Evolutionary conservation across 192 early-diverging fungal species (phyloP).

Genomic region (Coemansia sp.): DNA sequence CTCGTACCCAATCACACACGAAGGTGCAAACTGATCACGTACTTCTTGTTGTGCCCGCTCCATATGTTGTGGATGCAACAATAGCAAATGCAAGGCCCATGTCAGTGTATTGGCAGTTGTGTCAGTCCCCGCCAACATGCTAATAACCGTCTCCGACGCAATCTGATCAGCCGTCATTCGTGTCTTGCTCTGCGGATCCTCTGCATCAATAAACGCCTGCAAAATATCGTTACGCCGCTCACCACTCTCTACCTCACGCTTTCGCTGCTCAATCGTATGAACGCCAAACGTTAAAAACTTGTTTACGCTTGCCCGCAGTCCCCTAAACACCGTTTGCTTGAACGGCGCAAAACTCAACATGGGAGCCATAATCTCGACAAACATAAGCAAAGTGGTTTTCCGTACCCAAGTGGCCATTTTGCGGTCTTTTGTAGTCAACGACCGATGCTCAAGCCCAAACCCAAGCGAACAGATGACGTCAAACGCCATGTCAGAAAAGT

Average conservation of each 20-base stretch:
- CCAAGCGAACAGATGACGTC: slow-evolving; percentile 44
- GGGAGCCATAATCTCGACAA: slow-evolving; percentile 25
- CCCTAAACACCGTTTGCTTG: slow-evolving; percentile 5
- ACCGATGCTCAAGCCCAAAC: slow-evolving; percentile 35
- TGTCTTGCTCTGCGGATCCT: slow-evolving; percentile 33
- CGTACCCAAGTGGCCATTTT: slow-evolving; percentile 34
- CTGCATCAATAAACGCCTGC: slow-evolving; percentile 46
- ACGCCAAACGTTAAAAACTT: slow-evolving; percentile 25
- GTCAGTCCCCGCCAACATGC: slow-evolving; percentile 41
- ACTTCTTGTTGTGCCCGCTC: slow-evolving; percentile 15
- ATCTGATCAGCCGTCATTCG: slow-evolving; percentile 37
- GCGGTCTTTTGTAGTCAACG: slow-evolving; percentile 35
- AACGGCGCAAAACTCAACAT: slow-evolving; percentile 22
- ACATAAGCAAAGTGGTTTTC: slow-evolving; percentile 27
- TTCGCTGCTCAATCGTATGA: slow-evolving; percentile 28
- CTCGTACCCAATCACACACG: slow-evolving; percentile 18
- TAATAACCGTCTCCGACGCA: slow-evolving; percentile 34
- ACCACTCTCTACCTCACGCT: background rate
- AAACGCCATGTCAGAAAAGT: slow-evolving; percentile 41
- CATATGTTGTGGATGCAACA: slow-evolving; percentile 31
- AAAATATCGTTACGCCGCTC: slow-evolving; percentile 33
- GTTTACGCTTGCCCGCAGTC: slow-evolving; percentile 19
- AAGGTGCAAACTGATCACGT: slow-evolving; percentile 15
- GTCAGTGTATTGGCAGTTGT: slow-evolving; percentile 40
- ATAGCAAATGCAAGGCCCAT: slow-evolving; percentile 38